Percentiles rank a stretch among this genome's conserved stretches.
Conservation (phyloP, 257 asterid genomes). For the Coffea canephora region DNA sequence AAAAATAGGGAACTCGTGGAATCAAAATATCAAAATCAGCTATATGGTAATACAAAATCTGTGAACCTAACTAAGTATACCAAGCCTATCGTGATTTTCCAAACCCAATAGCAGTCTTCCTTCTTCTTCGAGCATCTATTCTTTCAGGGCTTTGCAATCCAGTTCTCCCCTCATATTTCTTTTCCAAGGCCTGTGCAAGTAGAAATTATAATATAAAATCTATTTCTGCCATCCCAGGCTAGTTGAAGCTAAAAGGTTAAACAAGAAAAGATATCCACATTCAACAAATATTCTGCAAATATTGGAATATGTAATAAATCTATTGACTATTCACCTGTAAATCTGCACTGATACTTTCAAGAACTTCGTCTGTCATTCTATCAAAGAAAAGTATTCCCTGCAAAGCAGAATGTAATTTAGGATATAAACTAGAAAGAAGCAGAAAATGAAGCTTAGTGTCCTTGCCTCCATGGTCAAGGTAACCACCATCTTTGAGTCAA, state of each 20-base stretch:
- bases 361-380: conserved; percentile 76
- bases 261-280: not conserved
- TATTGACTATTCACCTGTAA: conserved; percentile 53
- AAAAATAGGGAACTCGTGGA: not conserved
- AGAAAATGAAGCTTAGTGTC: not conserved
- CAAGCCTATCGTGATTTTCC: conserved; percentile 56
- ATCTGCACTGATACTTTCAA: conserved; percentile 62
- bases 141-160: conserved; percentile 87
- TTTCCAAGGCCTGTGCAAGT: conserved; percentile 67
- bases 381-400: conserved; percentile 90
- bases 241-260: conserved; percentile 2
- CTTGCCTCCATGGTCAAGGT: not conserved
- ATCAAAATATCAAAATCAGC: not conserved
- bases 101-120: conserved; percentile 70
- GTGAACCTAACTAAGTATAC: not conserved
- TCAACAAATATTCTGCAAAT: not conserved
- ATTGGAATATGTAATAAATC: not conserved
- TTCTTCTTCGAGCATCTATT: conserved; percentile 46
- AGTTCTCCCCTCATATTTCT: conserved; percentile 72
- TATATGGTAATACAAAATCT: not conserved
- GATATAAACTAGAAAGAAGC: not conserved
- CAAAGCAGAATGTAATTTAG: conserved; percentile 20
- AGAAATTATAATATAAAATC: conserved; percentile 7
- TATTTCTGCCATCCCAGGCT: not conserved
- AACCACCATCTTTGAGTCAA: not conserved